phyloP scores from a whole-genome alignment of 768 basidiomycete species.

The Leccinum aurantiacum region DNA sequence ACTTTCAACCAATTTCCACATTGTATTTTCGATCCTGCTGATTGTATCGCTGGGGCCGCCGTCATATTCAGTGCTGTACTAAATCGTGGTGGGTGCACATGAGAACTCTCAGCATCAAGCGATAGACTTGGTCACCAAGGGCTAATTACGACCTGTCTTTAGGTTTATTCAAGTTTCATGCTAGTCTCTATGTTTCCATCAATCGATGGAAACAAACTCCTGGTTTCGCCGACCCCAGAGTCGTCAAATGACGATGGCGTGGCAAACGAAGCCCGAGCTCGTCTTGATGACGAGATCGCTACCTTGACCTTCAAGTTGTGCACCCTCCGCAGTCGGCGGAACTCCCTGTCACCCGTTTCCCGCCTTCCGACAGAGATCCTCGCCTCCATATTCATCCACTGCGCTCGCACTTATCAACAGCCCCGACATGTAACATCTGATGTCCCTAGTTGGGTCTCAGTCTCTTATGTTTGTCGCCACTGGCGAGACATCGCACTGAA shows the following conservation, averaged over 20 bases:
- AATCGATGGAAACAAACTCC: not conserved
- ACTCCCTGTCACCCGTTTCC: conserved; percentile 18
- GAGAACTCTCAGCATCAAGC: not conserved
- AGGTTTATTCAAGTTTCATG: not conserved
- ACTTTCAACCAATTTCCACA: not conserved
- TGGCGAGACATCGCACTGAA: conserved; percentile 46
- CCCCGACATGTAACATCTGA: not conserved
- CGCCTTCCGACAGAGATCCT: conserved; percentile 26
- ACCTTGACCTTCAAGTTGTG: conserved; percentile 13
- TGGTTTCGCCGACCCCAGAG: not conserved
- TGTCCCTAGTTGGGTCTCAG: conserved; percentile 22
- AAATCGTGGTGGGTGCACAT: not conserved
- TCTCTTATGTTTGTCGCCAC: conserved; percentile 31
- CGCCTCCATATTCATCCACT: conserved; percentile 21
- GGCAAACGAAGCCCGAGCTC: not conserved
- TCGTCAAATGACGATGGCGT: not conserved
- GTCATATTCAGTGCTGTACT: not conserved
- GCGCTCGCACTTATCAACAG: conserved; percentile 1
- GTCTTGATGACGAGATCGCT: conserved; percentile 22
- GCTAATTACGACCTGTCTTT: not conserved
- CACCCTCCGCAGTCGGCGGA: conserved; percentile 18
- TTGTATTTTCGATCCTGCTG: not conserved
- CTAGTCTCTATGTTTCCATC: not conserved
- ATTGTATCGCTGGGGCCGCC: not conserved
- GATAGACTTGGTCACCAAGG: not conserved